Percentiles rank a stretch among this genome's conserved stretches.
Evolutionary conservation across 2,329 filamentous ascomycete genomes (phyloP).

Genomic region (Arthroderma sp.): DNA sequence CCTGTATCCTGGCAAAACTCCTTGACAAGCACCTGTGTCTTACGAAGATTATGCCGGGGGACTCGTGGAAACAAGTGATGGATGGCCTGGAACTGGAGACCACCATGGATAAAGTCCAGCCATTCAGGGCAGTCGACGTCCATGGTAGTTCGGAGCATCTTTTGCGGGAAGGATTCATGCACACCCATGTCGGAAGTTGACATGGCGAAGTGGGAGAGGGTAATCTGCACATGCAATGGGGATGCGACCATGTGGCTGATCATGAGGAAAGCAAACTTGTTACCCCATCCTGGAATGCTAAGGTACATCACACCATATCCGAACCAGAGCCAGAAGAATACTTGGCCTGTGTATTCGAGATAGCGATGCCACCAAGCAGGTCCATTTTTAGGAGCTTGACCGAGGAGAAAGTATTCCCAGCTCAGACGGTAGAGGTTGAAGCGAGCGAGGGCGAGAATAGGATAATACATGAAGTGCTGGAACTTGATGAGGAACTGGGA

Average conservation of each 20-base stretch:
- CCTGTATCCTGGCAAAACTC: constrained; percentile 71
- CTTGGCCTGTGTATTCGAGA: constrained; percentile 62
- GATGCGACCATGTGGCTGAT: constrained; percentile 70
- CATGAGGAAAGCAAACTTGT: constrained; percentile 61
- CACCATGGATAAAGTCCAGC: constrained; percentile 82
- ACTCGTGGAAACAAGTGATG: constrained; percentile 77
- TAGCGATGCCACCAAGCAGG: constrained; percentile 72
- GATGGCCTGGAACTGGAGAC: constrained; percentile 78
- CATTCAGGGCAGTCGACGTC: constrained; percentile 78
- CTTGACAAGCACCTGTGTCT: constrained; percentile 59
- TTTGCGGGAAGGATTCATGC: constrained; percentile 75
- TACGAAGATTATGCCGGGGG: constrained; percentile 70
- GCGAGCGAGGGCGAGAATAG: constrained; percentile 63
- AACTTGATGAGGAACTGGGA: constrained; percentile 57
- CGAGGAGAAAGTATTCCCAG: constrained; percentile 60
- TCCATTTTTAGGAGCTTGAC: constrained; percentile 56
- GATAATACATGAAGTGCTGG: constrained; percentile 74
- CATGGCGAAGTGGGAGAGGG: constrained; percentile 86
- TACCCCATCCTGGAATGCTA: constrained; percentile 54
- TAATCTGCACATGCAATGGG: constrained; percentile 79
- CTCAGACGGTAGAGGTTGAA: constrained; percentile 79
- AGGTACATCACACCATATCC: constrained; percentile 70
- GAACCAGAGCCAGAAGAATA: constrained; percentile 78
- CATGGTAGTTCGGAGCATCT: constrained; percentile 87
- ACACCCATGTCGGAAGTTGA: constrained; percentile 75